These are phyloP conservation scores for Apiotrichum brassicae DNA, from an alignment of 1,284 basidiomycete genomes.

Conservation along the genomic window DNA sequence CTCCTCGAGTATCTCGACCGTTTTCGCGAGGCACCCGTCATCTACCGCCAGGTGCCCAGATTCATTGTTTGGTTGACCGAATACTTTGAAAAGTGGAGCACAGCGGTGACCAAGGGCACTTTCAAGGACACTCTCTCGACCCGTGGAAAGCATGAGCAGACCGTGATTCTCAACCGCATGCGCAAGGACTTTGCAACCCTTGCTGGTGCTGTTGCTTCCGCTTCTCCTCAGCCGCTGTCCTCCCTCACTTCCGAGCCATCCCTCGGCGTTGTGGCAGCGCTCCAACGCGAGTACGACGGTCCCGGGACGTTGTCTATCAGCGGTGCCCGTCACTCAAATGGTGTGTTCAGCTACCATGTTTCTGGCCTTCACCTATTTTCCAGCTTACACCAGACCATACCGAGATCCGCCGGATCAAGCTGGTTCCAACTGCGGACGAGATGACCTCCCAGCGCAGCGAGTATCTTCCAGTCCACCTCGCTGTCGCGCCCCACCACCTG, in stretches of 20 bases:
- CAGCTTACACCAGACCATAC: constrained; percentile 46
- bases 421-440: constrained; percentile 61
- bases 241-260: too few species aligned
- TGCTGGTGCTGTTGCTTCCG: too few species aligned
- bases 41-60: neutral
- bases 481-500: constrained; percentile 55
- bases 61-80: constrained; percentile 54
- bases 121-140: too few species aligned
- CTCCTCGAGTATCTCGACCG: constrained; percentile 53
- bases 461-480: constrained; percentile 57
- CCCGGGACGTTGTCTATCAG: constrained; percentile 53
- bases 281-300: constrained; percentile 49
- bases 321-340: constrained; percentile 49
- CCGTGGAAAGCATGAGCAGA: too few species aligned
- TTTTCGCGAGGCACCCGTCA: neutral
- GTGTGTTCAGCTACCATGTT: neutral
- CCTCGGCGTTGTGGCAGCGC: constrained; percentile 2
- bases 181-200: constrained; percentile 51
- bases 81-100: too few species aligned
- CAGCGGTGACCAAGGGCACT: too few species aligned
- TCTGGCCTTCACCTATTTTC: neutral
- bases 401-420: constrained; percentile 55
- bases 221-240: too few species aligned
- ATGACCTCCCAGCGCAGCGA: constrained; percentile 51
- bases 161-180: too few species aligned